Conservation (phyloP, 352 stramenopile genomes). For the Phytophthora sojae region DNA sequence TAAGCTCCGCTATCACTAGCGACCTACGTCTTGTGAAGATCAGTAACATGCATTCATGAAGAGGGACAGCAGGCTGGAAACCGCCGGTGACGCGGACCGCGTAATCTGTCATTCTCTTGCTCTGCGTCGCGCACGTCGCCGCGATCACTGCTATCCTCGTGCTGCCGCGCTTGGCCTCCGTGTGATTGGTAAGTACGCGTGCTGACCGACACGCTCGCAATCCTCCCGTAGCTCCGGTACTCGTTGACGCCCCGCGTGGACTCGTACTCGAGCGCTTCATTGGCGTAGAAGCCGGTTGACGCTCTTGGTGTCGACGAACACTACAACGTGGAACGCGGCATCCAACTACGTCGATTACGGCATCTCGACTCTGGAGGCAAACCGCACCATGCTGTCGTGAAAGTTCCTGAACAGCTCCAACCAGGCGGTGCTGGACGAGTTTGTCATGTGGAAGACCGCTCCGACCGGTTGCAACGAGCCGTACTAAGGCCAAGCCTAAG, state of each 20-base stretch:
- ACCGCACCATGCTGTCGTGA: conserved; percentile 44
- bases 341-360: conserved; percentile 45
- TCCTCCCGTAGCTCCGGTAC: neutral
- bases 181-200: too few species aligned
- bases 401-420: conserved; percentile 43
- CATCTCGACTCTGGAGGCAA: conserved; percentile 40
- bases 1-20: too few species aligned
- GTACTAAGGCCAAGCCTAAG: neutral
- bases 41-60: neutral
- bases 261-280: neutral
- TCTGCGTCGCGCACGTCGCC: neutral
- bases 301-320: neutral
- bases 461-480: neutral
- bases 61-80: neutral
- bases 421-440: conserved; percentile 40
- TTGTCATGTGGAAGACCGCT: conserved; percentile 44
- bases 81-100: neutral
- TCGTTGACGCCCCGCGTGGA: neutral
- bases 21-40: neutral
- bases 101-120: neutral
- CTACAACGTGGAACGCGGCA: conserved; percentile 36
- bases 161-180: neutral
- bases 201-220: too few species aligned
- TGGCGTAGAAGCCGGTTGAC: neutral
- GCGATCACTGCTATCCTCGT: neutral